phyloP scores from a whole-genome alignment of 306 rosid species.

The Begonia peltatifolia region DNA sequence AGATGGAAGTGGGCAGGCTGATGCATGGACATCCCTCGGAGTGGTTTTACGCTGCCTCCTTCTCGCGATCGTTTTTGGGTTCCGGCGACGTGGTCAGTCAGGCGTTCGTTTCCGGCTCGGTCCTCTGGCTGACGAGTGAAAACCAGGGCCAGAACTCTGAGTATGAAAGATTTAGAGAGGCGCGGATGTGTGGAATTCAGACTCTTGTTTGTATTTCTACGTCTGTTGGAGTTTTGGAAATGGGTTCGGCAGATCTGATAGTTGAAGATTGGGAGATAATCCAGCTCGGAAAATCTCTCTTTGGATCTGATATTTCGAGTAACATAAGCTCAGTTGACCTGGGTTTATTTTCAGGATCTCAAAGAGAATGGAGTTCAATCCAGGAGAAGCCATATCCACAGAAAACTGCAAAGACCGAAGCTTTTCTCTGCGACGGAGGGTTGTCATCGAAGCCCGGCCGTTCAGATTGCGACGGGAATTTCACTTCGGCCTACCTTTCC shows the following conservation, averaged over 20 bases:
- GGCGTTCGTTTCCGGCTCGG: no score
- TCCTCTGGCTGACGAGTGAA: no score
- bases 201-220: conserved; percentile 68
- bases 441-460: no score
- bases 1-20: no score
- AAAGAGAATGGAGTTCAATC: conserved; percentile 15
- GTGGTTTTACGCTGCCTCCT: no score
- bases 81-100: no score
- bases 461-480: no score
- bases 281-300: conserved; percentile 39
- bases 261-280: conserved; percentile 42
- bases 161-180: conserved; percentile 66
- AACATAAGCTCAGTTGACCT: conserved; percentile 26
- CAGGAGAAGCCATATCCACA: background rate
- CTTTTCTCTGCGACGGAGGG: no score
- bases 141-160: background rate
- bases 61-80: no score
- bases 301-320: conserved; percentile 22
- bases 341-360: conserved; percentile 25
- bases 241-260: conserved; percentile 49
- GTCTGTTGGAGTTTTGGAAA: conserved; percentile 34
- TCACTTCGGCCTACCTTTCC: background rate
- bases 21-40: no score
- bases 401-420: no score
- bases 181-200: conserved; percentile 52